Percentiles rank a stretch among this genome's conserved stretches.
phyloP scores from a whole-genome alignment of 768 basidiomycete species.

The Pulveroboletus sp. region DNA sequence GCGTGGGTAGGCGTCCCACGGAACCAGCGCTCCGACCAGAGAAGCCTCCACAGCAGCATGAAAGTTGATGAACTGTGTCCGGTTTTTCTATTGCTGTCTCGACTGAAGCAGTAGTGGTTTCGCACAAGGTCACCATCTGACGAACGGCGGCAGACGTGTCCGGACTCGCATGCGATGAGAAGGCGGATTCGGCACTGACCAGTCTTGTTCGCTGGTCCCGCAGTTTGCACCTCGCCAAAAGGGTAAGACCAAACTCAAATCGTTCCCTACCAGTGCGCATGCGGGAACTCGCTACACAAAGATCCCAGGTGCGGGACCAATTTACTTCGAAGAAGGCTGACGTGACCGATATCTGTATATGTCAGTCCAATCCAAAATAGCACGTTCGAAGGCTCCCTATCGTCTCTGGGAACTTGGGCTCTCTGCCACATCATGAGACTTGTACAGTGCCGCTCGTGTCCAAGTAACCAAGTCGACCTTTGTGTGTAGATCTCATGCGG shows the following conservation, averaged over 20 bases:
- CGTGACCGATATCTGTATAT: background rate
- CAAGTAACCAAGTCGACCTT: background rate
- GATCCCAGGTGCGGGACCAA: conserved; percentile 3
- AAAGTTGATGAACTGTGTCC: background rate
- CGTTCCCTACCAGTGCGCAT: background rate
- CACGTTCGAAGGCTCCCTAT: background rate
- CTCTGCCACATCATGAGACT: conserved; percentile 2
- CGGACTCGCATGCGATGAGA: background rate
- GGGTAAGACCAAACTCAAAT: background rate
- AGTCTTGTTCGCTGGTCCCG: no score
- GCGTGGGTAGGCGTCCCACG: no score
- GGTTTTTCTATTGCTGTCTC: background rate
- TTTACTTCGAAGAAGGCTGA: background rate
- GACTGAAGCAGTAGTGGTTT: background rate
- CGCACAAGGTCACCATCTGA: background rate
- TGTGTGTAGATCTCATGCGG: background rate
- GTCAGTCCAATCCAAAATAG: background rate
- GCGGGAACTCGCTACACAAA: background rate
- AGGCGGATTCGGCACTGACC: background rate
- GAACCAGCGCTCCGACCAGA: no score
- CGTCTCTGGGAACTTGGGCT: background rate
- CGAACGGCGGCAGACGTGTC: background rate
- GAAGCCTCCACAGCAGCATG: no score
- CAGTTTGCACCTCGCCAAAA: no score
- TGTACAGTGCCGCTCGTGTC: background rate